Evolutionary conservation across 169 alveolate genomes (phyloP).

Genomic region (Eimeria nieschulzi): DNA sequence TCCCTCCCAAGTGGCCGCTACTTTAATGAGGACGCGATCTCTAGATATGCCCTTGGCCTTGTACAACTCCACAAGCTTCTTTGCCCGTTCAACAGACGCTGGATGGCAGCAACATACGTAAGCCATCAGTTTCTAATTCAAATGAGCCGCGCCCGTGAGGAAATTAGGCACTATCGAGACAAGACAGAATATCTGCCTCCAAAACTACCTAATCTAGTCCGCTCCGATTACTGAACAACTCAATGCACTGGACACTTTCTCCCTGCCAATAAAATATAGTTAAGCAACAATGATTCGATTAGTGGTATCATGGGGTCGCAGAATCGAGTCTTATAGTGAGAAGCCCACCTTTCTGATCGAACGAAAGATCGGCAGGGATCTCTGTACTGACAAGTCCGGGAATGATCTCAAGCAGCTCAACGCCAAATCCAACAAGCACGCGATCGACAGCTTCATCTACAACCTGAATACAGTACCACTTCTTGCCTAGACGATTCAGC

Average conservation of each 20-base stretch:
- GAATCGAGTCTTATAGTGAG: neutral
- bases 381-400: slow-evolving; percentile 90
- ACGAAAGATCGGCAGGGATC: slow-evolving; percentile 87
- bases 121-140: too few relatives aligned
- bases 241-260: neutral
- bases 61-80: slow-evolving; percentile 80
- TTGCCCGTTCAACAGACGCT: slow-evolving; percentile 68
- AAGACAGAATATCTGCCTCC: neutral
- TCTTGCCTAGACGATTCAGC: too few relatives aligned
- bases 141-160: neutral
- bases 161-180: neutral
- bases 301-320: neutral
- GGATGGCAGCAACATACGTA: neutral
- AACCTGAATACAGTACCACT: neutral
- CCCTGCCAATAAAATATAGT: too few relatives aligned
- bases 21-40: slow-evolving; percentile 85
- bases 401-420: slow-evolving; percentile 83
- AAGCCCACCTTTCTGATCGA: slow-evolving; percentile 79
- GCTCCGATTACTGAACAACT: neutral
- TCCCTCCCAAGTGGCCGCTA: slow-evolving; percentile 93
- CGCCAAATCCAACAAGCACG: slow-evolving; percentile 85
- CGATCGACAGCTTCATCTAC: slow-evolving; percentile 79
- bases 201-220: neutral
- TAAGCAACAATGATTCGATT: too few relatives aligned
- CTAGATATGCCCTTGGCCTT: slow-evolving; percentile 82